Evolutionary conservation across 768 basidiomycete species (phyloP).

Genomic region (Boletus pseudopeckii): DNA sequence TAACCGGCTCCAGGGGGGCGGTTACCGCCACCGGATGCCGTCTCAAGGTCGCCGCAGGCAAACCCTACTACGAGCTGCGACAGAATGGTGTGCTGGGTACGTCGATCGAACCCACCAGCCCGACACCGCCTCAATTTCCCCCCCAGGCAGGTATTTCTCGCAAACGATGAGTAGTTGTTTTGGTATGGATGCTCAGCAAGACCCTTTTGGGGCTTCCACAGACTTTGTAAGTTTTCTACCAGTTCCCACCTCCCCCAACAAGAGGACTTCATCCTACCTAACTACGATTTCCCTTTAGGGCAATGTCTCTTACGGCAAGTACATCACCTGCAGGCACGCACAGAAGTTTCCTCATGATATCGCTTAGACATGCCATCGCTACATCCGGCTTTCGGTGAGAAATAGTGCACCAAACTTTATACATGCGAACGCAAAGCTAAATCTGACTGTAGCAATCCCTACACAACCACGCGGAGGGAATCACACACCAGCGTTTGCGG

Average conservation of each 20-base stretch:
- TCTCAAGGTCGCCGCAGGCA: constrained; percentile 40
- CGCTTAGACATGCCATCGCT: constrained; percentile 54
- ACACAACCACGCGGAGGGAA: constrained; percentile 69
- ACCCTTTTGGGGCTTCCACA: constrained; percentile 57
- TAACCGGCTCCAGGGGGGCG: constrained; percentile 50
- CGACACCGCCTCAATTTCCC: constrained; percentile 3
- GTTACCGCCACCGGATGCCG: constrained; percentile 60
- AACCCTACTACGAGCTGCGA: constrained; percentile 52
- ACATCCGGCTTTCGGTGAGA: constrained; percentile 60
- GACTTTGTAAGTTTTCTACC: constrained; percentile 60
- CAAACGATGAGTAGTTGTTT: constrained; percentile 44
- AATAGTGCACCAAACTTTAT: neutral
- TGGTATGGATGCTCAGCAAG: constrained; percentile 36
- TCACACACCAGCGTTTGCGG: constrained; percentile 66
- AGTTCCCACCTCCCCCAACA: neutral
- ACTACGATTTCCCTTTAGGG: constrained; percentile 45
- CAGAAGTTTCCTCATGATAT: constrained; percentile 13
- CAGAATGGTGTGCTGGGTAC: constrained; percentile 58
- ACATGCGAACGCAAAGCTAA: constrained; percentile 12
- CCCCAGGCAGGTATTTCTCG: constrained; percentile 51
- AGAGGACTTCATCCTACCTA: neutral
- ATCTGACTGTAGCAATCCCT: constrained; percentile 58
- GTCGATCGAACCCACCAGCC: constrained; percentile 10
- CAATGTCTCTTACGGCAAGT: constrained; percentile 66
- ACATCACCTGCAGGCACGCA: constrained; percentile 11